Evolutionary conservation across 2,329 filamentous ascomycete genomes (phyloP), one percentile per base, ranked within the genome.

Genomic region (Talaromyces sp.): DNA sequence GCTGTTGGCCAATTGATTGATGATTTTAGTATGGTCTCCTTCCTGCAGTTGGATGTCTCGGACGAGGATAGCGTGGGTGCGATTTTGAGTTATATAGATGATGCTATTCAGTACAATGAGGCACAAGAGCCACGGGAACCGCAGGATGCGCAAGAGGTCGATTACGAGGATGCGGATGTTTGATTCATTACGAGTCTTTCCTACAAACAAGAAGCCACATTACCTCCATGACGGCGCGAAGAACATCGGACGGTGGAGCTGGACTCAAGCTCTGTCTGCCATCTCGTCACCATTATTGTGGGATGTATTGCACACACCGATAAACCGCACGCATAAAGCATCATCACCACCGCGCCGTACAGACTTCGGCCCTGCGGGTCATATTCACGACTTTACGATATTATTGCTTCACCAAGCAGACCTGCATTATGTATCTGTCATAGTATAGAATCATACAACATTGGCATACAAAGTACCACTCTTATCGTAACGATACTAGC

Each of bases 21-120:
- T 75, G 95, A 92, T 76, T 99, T 97, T 79, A 96, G 92, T 79
- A 96, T 99, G 91, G 91, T 99, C 12, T 96, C 91, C 55, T 99
- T 96, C 73, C 81, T 97, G 63, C 91, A 93, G 79, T 81, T 98
- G 50, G 91, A 98, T 72, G 89, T 88, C 31, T 90, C 95, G 67
- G 88, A 96, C 70, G 93, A 98, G 78, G 92, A 98, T 70, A 98
- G 93, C 72, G 88, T 98, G 3, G 88, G 84, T 1, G 87, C 84
- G 1, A 88, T 96, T 28, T 77, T 97, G 69, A 96, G 92, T 80
- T 92, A 96, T 78, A 95, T 97, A 69, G 93, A 97, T 74, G 92
- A 97, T 77, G 90, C 91, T 31, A 95, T 96, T 67, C 93, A 96
- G 74, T 97, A 86, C 75, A 91, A 96, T 72, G 93, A 97, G 75